A percentile compares a stretch with the other conserved stretches of the same genome.
Conservation (phyloP, 352 stramenopile genomes). For the Pythium dissimile region DNA sequence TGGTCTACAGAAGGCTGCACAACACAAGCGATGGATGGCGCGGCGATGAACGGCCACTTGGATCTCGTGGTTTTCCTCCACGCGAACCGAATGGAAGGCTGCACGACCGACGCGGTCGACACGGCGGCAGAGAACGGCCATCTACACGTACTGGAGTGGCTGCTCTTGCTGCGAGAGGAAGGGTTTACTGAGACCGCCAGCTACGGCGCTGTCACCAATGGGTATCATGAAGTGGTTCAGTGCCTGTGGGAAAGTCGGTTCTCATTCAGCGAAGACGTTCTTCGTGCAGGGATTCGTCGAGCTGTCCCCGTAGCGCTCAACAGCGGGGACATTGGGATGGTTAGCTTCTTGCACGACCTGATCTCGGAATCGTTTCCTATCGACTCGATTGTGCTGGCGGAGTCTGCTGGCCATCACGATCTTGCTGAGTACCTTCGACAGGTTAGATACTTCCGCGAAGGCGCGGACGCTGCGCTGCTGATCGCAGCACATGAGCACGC, state of each 20-base stretch:
- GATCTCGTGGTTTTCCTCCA: conserved; percentile 4
- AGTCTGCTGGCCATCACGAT: background rate
- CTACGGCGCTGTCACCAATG: background rate
- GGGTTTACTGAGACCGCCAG: background rate
- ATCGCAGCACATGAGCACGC: background rate
- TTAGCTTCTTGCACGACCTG: background rate
- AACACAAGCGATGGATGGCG: conserved; percentile 15
- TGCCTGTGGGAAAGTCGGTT: conserved; percentile 8
- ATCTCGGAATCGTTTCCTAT: background rate
- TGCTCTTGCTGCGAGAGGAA: conserved; percentile 3
- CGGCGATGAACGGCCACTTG: conserved; percentile 10
- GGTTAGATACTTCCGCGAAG: background rate
- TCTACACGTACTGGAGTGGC: conserved; percentile 3
- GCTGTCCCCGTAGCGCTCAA: background rate
- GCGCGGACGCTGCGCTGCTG: background rate
- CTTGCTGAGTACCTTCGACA: conserved; percentile 1
- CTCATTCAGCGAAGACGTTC: background rate
- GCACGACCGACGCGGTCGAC: conserved; percentile 2
- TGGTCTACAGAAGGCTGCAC: conserved; percentile 15
- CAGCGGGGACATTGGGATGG: background rate
- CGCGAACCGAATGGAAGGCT: conserved; percentile 4
- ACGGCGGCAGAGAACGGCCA: background rate
- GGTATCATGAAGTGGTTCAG: conserved; percentile 5
- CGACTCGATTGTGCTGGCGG: background rate
- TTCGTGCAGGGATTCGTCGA: background rate